Conservation (phyloP, 2,329 filamentous ascomycete species). For the Trichoderma guizhouense region DNA sequence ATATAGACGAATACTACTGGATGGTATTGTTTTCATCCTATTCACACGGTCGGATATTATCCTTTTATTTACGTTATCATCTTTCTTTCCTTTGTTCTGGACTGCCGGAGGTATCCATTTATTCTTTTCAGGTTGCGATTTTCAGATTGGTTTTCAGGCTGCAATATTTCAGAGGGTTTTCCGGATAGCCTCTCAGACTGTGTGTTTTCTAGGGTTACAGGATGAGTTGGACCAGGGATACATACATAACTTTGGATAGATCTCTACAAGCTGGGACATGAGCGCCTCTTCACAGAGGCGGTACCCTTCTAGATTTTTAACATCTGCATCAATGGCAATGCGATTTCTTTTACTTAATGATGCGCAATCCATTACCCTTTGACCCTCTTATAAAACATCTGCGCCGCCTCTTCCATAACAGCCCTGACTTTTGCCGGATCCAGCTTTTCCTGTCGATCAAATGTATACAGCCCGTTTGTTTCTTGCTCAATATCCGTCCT, state of each 20-base stretch:
- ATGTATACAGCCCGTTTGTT: constrained; percentile 64
- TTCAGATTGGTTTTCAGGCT: background rate
- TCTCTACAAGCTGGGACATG: background rate
- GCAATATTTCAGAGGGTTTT: background rate
- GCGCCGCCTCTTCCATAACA: constrained; percentile 52
- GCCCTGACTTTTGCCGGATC: constrained; percentile 53
- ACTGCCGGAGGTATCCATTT: background rate
- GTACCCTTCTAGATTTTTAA: background rate
- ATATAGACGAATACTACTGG: background rate
- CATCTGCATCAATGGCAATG: background rate
- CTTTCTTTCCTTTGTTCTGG: background rate
- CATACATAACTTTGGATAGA: background rate
- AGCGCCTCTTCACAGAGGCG: background rate
- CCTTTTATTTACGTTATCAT: background rate
- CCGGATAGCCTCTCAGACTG: background rate
- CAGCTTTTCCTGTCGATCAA: constrained; percentile 59
- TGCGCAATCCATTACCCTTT: too few species aligned
- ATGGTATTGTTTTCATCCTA: background rate
- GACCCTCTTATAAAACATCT: constrained; percentile 42
- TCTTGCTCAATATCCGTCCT: constrained; percentile 64
- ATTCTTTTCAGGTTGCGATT: too few species aligned
- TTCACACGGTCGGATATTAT: background rate
- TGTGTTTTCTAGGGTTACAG: background rate
- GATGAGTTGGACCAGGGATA: background rate
- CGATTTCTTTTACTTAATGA: too few species aligned